These are phyloP conservation scores for Candida fluviatilis DNA, from an alignment of 805 yeast genomes.

Conservation along the genomic window DNA sequence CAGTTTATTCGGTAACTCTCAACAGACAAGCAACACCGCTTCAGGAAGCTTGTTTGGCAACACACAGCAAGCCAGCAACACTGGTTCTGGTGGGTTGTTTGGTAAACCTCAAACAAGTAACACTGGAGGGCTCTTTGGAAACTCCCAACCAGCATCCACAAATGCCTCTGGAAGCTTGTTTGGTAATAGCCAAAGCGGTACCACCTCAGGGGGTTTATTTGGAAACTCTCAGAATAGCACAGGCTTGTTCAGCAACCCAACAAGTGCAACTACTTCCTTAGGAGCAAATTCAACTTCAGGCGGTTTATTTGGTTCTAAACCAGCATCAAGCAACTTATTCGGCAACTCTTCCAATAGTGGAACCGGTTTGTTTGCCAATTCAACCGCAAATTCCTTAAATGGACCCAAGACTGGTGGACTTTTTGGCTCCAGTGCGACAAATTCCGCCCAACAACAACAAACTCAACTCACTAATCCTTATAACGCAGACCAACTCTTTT, in stretches of 20 bases:
- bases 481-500: conserved; percentile 21
- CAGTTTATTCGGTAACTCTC: conserved; percentile 2
- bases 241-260: no score
- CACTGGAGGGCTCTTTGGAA: conserved; percentile 15
- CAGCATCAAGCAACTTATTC: conserved; percentile 7
- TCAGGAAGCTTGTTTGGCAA: conserved; percentile 23
- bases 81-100: conserved; percentile 18
- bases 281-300: conserved; percentile 5
- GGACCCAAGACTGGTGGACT: conserved; percentile 6
- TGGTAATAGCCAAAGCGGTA: conserved; percentile 5
- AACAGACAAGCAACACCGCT: not conserved
- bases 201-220: conserved; percentile 26
- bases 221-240: conserved; percentile 13
- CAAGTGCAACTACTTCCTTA: not conserved
- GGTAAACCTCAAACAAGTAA: conserved; percentile 13
- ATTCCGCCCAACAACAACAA: conserved; percentile 5
- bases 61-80: conserved; percentile 8
- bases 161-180: conserved; percentile 7
- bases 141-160: conserved; percentile 6
- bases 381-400: not conserved
- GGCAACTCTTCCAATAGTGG: conserved; percentile 2
- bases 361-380: not conserved
- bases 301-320: not conserved
- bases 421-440: conserved; percentile 7
- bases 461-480: conserved; percentile 22